phyloP scores from a whole-genome alignment of 805 yeast species.

The Blastobotrys terrestris region DNA sequence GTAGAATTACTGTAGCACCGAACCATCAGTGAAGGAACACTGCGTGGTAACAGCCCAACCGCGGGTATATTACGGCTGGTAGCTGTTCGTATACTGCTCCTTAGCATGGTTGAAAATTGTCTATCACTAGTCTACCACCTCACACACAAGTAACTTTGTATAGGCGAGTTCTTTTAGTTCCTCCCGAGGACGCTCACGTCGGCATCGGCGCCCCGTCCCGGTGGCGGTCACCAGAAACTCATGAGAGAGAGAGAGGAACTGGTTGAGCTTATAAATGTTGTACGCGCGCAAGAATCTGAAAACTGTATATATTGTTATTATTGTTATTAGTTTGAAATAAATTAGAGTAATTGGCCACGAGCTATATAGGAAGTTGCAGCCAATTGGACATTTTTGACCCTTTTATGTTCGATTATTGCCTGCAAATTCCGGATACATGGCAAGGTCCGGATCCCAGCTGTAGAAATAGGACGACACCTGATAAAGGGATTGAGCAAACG shows the following conservation, averaged over 20 bases:
- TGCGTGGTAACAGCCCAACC: not conserved
- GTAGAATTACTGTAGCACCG: not conserved
- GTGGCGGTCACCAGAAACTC: too few relatives aligned
- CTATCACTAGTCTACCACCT: not conserved
- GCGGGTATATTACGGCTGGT: not conserved
- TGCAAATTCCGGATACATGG: not conserved
- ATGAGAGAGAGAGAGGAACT: too few relatives aligned
- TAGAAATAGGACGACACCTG: slow-evolving; percentile 11
- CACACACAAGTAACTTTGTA: not conserved
- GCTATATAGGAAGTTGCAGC: too few relatives aligned
- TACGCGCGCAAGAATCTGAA: too few relatives aligned
- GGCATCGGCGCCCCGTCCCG: not conserved
- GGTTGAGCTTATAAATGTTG: too few relatives aligned
- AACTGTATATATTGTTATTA: too few relatives aligned
- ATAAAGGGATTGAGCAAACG: slow-evolving; percentile 11
- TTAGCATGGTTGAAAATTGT: not conserved
- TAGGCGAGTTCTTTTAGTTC: too few relatives aligned
- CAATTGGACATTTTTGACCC: too few relatives aligned
- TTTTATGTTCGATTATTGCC: not conserved
- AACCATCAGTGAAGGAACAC: not conserved
- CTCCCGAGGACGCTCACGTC: not conserved
- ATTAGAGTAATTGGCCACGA: too few relatives aligned
- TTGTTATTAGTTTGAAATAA: too few relatives aligned
- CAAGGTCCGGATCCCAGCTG: slow-evolving; percentile 9
- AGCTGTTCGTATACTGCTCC: not conserved